Evolutionary conservation across 495 filamentous ascomycete species (phyloP).

Genomic region (Endocarpon pusillum): DNA sequence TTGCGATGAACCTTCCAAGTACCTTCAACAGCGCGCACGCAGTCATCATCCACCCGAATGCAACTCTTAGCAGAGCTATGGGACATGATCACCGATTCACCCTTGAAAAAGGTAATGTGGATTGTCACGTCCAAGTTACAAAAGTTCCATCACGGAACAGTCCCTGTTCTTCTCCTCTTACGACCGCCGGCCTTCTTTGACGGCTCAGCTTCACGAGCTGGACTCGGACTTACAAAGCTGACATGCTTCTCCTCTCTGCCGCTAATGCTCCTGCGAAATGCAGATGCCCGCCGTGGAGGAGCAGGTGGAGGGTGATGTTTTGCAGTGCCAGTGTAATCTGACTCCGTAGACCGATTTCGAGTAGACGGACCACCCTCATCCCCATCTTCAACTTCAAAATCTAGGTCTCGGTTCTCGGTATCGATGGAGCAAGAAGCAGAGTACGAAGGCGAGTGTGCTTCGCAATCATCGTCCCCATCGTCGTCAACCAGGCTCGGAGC

Average conservation of each 20-base stretch:
- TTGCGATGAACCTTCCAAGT: too few relatives aligned
- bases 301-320: slow-evolving; percentile 15
- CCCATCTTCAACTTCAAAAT: slow-evolving; percentile 34
- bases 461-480: slow-evolving; percentile 56
- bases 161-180: too few relatives aligned
- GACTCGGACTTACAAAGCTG: slow-evolving; percentile 27
- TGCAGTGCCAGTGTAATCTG: slow-evolving; percentile 20
- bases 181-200: too few relatives aligned
- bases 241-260: slow-evolving; percentile 28
- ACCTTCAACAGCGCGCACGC: too few relatives aligned
- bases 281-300: too few relatives aligned
- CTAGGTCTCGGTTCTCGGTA: slow-evolving; percentile 28
- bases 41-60: too few relatives aligned
- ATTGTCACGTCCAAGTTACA: too few relatives aligned
- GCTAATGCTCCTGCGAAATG: slow-evolving; percentile 24
- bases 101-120: too few relatives aligned
- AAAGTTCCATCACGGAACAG: too few relatives aligned
- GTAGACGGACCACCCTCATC: slow-evolving; percentile 27
- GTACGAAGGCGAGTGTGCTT: slow-evolving; percentile 32
- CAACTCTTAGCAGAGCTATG: too few relatives aligned
- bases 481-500: slow-evolving; percentile 81
- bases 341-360: slow-evolving; percentile 17
- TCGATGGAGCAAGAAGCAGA: slow-evolving; percentile 25
- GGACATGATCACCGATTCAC: too few relatives aligned
- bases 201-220: too few relatives aligned